These are phyloP conservation scores for Colletotrichum brevisporum DNA, from an alignment of 2,329 filamentous ascomycete species.

Conservation along the genomic window DNA sequence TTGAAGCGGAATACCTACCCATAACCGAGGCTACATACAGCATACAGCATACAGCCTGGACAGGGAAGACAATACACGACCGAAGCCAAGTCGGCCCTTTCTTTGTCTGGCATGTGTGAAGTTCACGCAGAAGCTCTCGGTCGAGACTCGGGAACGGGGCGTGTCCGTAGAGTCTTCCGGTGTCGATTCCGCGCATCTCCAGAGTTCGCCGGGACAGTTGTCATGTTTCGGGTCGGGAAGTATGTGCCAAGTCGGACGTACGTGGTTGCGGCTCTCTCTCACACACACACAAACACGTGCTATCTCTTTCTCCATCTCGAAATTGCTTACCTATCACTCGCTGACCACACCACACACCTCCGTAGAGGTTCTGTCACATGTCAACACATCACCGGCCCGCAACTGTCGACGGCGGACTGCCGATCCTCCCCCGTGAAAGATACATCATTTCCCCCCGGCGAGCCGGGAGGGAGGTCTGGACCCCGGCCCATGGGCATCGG, in stretches of 20 bases:
- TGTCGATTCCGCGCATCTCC: neutral
- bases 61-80: neutral
- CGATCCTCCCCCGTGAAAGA: conserved; percentile 18
- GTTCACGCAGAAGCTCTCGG: neutral
- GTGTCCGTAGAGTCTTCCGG: neutral
- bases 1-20: neutral
- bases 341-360: neutral
- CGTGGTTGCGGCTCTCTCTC: conserved; percentile 25
- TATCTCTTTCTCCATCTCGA: neutral
- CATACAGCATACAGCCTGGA: neutral
- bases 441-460: neutral
- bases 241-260: conserved; percentile 25
- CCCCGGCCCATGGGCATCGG: neutral
- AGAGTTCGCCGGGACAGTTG: conserved; percentile 36
- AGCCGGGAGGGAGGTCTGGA: neutral
- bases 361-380: conserved; percentile 27
- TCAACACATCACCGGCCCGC: conserved; percentile 15
- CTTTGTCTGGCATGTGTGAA: conserved; percentile 6
- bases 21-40: conserved; percentile 16
- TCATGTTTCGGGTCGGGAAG: conserved; percentile 36
- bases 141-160: neutral
- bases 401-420: conserved; percentile 22
- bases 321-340: neutral
- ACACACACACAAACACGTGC: neutral
- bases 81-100: conserved; percentile 11